Base-by-base conservation (phyloP, 2,329 filamentous ascomycete species). In the Claviceps monticola region DNA sequence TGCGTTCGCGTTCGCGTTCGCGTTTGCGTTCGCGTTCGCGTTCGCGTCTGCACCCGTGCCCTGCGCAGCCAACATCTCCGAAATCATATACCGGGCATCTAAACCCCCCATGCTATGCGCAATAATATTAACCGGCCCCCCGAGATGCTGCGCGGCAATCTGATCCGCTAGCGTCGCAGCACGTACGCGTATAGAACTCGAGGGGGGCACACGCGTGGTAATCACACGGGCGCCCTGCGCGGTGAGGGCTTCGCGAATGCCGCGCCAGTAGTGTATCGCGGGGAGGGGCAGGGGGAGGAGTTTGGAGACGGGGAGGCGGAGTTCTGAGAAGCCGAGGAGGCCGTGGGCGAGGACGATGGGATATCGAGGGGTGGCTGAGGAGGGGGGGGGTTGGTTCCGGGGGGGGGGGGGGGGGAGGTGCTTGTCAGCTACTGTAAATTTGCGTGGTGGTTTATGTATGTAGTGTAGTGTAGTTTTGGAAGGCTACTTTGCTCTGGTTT, bases 51-150 rank as follows among this genome's bases (percentile, higher is more conserved):
- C 9, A 17, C 17, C 41, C 9, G 19, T 21, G 5, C 8, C 17
- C 9, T 21, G 17, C 41, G 36, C 14, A 5, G 23, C n/a, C 29
- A 23, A 23, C 5, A 42, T 36, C 17, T n/a, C 70, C 21, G 79
- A 78, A 50, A 83, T 77, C 79, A 84, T 81, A 63, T 82, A 81
- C 46, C 81, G 71, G 9, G 79, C 76, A 61, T 84, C 81, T 3
- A 84, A 70, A 2, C 81, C 80, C 47, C 81, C 79, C 79, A 83
- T 83, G 57, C 74, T 78, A 67, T 89, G 85, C 42, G 79, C 79
- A 19, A 89, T 74, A 54, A 95, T 86, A 62, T 87, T 88, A 57
- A 95, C 87, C 3, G 41, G 41, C 26, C 37, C 49, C 36, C 65
- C 59, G 47, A 34, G 29, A 34, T 71, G 46, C 50, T 17, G 48